Evolutionary conservation across 2,329 filamentous ascomycete species (phyloP).

Genomic region (Xylariomycetidae sp.): DNA sequence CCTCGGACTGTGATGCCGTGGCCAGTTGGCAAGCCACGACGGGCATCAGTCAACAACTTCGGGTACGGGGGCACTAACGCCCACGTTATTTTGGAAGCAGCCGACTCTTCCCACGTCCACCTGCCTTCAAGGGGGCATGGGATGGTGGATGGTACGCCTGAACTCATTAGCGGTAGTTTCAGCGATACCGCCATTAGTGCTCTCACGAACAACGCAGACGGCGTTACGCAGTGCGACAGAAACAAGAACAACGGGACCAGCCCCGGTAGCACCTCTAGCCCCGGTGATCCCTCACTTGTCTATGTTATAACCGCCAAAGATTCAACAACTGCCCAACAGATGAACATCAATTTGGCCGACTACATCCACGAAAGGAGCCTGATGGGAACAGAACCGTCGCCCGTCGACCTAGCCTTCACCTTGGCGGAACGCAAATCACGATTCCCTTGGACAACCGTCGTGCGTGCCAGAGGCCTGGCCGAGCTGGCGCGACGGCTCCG

Average conservation of each 20-base stretch:
- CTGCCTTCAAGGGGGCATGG: too few species aligned
- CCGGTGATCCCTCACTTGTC: not conserved
- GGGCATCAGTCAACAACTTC: slow-evolving; percentile 29
- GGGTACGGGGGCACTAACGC: slow-evolving; percentile 32
- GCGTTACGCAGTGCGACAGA: too few species aligned
- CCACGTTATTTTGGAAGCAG: slow-evolving; percentile 25
- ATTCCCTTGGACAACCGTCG: not conserved
- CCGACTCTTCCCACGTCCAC: too few species aligned
- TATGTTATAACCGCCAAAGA: slow-evolving; percentile 9
- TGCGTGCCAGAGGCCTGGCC: slow-evolving; percentile 1
- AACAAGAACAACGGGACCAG: too few species aligned
- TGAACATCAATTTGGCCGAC: slow-evolving; percentile 1
- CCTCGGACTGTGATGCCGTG: slow-evolving; percentile 4
- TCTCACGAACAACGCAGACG: too few species aligned
- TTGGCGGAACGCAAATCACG: slow-evolving; percentile 1
- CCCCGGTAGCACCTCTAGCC: slow-evolving; percentile 1
- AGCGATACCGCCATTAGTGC: too few species aligned
- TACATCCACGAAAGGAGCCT: not conserved
- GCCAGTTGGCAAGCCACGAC: slow-evolving; percentile 5
- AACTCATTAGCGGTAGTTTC: too few species aligned
- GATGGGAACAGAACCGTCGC: not conserved
- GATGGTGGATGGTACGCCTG: too few species aligned
- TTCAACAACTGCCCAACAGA: not conserved
- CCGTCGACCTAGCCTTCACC: slow-evolving; percentile 6
- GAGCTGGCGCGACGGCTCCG: slow-evolving; percentile 1